Base-by-base conservation (phyloP, 148 eudicot species). In the Cornus suecica region DNA sequence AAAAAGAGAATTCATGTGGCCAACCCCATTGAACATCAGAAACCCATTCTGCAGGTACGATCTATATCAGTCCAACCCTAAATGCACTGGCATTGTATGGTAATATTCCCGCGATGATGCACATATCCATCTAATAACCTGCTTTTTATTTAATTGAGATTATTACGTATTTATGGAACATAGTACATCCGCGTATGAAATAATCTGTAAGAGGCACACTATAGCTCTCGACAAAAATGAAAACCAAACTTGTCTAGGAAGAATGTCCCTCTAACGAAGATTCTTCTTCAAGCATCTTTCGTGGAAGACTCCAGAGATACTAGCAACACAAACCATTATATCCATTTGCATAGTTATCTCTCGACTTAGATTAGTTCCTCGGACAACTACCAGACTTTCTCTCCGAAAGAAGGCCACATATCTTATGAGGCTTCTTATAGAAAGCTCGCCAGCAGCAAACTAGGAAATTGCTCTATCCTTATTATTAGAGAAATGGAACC, bases 91-190 rank as follows among this genome's bases (percentile, higher is more conserved):
- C 13, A 42, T 25, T 64, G 34, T 72, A 29, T 14, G 9, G 8
- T 2, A 48, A 18, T 13, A 29, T 25, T 28, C 62, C 52, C 42
- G 9, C 42, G 23, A 10, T 4, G 10, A 26, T 27, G 28, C 28
- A 56, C 29, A 61, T 6, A 72, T 72, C 22, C 13, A 71, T 61
- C 32, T 60, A 34, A 24, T 23, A 14, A 25, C 16, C 58, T 26
- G 26, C 41, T 73, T 6, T 32, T 72, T 20, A 14, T 60, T 72
- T 22, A 8, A 15, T n/a, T 23, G 56, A 63, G 37, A 37, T 10
- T 20, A 74, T 65, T 42, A 26, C 23, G 37, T 54, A 62, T 45
- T 23, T 56, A 37, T 73, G 68, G 63, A 61, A 32, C 76, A 34
- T 20, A 63, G 23, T 26, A 37, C 42, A 60, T 34, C 7, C 24